Evolutionary conservation across 2,329 filamentous ascomycete genomes (phyloP), one percentile per base, ranked within the genome.

Genomic region (Incumbomyces delicatus): DNA sequence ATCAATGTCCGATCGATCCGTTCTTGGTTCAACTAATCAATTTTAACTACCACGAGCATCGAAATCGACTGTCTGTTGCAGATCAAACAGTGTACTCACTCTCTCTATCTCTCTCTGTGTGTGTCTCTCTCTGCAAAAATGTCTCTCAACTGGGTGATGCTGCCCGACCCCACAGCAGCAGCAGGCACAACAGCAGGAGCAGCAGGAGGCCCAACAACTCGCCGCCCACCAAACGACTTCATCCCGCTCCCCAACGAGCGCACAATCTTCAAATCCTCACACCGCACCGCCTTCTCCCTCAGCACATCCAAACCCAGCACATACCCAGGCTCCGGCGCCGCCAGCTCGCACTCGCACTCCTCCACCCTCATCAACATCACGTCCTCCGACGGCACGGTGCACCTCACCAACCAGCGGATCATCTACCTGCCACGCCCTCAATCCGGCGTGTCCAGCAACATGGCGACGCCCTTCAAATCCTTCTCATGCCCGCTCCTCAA

Each of bases 401-500:
- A 87, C 63, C 78, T 95, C 54, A 94, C 87, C 52, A 94, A 88
- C 60, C 81, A 89, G 66, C 73, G 87, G 67, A 87, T 92, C 73
- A 63, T 96, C 55, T 96, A 95, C 64, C 78, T 96, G 13, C 88
- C 90, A 94, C 64, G 78, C 95, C 13, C 88, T 90, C 14, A 71
- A 79, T 44, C 76, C 79, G 48, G 75, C 81, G 3, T 85, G 82
- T 14, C 63, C 70, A 14, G 62, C 78, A 42, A 42, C 29, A 30
- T 33, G 4, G 12, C 40, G 11, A 33, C n/a, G 13, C 8, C 10
- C 43, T 78, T 95, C 61, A 81, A 90, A 63, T 95, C 88, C 41
- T 95, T 96, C 66, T 87, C 87, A 35, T 81, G 84, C 0, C 89
- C 89, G 34, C 84, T 95, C 50, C 76, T 95, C 53, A 89, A 90